A percentile compares a stretch with the other conserved stretches of the same genome.
These are phyloP conservation scores for Ceratobasidium sp. DNA, from an alignment of 1,284 basidiomycete genomes.

Conservation along the genomic window DNA sequence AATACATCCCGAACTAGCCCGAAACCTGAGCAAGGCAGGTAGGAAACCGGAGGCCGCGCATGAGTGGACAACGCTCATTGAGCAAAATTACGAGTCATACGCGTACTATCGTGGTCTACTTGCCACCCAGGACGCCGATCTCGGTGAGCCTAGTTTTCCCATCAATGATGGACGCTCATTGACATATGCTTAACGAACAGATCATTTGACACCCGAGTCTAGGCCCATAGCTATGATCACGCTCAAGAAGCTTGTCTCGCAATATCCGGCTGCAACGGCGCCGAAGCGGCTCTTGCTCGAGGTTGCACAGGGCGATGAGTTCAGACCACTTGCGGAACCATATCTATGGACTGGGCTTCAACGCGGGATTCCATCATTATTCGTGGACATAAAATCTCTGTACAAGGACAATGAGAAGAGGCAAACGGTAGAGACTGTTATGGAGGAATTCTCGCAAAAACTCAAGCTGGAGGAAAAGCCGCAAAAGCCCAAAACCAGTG, in stretches of 20 bases:
- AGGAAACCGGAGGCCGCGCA: slow-evolving; percentile 77
- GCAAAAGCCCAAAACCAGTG: slow-evolving; percentile 15
- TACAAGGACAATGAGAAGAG: slow-evolving; percentile 79
- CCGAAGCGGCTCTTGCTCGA: slow-evolving; percentile 80
- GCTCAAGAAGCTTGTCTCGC: slow-evolving; percentile 71
- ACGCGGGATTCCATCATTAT: slow-evolving; percentile 94
- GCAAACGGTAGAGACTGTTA: slow-evolving; percentile 77
- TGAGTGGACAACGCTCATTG: slow-evolving; percentile 84
- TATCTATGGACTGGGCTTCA: slow-evolving; percentile 83
- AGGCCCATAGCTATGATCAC: slow-evolving; percentile 69
- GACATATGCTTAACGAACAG: slow-evolving; percentile 53
- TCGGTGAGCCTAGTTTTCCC: slow-evolving; percentile 64
- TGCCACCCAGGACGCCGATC: slow-evolving; percentile 75
- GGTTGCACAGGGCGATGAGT: slow-evolving; percentile 70
- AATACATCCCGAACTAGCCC: slow-evolving; percentile 64
- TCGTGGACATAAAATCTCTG: slow-evolving; percentile 91
- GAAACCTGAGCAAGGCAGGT: slow-evolving; percentile 75
- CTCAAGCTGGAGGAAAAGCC: slow-evolving; percentile 55
- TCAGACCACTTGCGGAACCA: slow-evolving; percentile 73
- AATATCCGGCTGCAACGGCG: slow-evolving; percentile 77
- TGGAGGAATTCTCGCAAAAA: slow-evolving; percentile 65
- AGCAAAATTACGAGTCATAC: slow-evolving; percentile 88
- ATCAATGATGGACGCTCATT: slow-evolving; percentile 38
- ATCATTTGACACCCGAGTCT: slow-evolving; percentile 64
- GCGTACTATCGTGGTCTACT: slow-evolving; percentile 83